A percentile compares a stretch with the other conserved stretches of the same genome.
phyloP scores from a whole-genome alignment of 2,329 filamentous ascomycete species.

The Chaetomium sp. region DNA sequence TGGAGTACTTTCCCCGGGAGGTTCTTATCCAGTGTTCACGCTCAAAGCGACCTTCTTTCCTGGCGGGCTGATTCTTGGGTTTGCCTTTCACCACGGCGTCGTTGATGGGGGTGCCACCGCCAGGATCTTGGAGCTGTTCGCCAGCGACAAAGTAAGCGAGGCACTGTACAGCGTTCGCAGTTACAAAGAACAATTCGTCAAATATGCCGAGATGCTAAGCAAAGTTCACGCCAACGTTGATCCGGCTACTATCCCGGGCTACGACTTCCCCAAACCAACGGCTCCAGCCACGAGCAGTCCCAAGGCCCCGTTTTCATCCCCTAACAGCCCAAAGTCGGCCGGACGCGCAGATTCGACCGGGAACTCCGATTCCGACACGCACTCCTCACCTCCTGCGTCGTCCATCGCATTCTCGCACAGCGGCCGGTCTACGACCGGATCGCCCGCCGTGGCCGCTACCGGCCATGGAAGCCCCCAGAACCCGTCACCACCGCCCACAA shows the following conservation, averaged over 20 bases:
- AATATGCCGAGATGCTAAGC: neutral
- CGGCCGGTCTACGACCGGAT: too few species aligned
- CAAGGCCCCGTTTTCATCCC: neutral
- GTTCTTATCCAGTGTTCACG: neutral
- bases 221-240: neutral
- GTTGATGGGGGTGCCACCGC: constrained; percentile 2
- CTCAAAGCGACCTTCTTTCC: constrained; percentile 2
- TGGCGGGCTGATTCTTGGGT: constrained; percentile 12
- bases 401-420: too few species aligned
- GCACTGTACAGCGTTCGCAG: neutral
- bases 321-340: neutral
- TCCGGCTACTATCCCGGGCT: neutral
- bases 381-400: too few species aligned
- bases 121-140: constrained; percentile 5
- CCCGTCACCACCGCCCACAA: too few species aligned
- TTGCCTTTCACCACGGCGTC: constrained; percentile 11
- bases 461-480: too few species aligned
- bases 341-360: too few species aligned
- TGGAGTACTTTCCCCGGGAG: neutral
- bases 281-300: neutral
- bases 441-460: too few species aligned
- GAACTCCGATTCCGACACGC: too few species aligned
- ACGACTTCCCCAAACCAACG: constrained; percentile 4
- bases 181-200: neutral
- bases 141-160: neutral